Evolutionary conservation across 306 rosid genomes (phyloP), one percentile per base, ranked within the genome.

Genomic region (Sicyos edulis): DNA sequence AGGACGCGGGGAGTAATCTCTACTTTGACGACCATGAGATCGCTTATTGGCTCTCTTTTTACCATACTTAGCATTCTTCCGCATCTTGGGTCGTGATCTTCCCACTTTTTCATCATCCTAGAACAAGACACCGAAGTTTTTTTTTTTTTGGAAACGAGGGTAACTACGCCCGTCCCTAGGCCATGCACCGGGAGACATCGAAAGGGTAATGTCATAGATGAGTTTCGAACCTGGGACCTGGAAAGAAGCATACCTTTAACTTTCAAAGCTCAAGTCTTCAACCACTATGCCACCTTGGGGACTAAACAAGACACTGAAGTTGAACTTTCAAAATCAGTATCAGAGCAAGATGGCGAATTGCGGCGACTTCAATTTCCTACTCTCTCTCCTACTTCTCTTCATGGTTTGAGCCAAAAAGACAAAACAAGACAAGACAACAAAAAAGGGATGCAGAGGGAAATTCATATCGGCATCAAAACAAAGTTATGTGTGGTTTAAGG

Each of bases 341-440:
- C 89, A 16, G 78, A 77, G 67, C 66, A 70, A 26, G 86, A 86
- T 75, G 64, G 69, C 68, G 91, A 88, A 26, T 76, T 85, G 75
- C 81, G 80, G 10, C 32, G 84, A 83, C 83, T 80, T 81, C 75
- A 50, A 6, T 78, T 75, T 87, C 84, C 75, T 78, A 65, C 77
- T 78, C 66, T 80, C 83, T 75, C 66, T 85, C 77, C 70, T 90
- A 76, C 84, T 78, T 55, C 70, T 75, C 78, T 78, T 80, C 80
- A 29, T 88, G 13, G 50, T 72, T 75, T 80, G 78, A 56, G 55
- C 83, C 96, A 74, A 61, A 26, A 26, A 26, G 45, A 15, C 42
- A 55, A 40, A 7, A 72, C 40, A 26, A 26, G 45, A 15, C 42
- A 55, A 40, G 3, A 72, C 40, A 17, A 26, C 37, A 65, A 37